These are phyloP conservation scores for Backusella sp. DNA, from an alignment of 192 early-diverging fungal genomes.

Conservation along the genomic window DNA sequence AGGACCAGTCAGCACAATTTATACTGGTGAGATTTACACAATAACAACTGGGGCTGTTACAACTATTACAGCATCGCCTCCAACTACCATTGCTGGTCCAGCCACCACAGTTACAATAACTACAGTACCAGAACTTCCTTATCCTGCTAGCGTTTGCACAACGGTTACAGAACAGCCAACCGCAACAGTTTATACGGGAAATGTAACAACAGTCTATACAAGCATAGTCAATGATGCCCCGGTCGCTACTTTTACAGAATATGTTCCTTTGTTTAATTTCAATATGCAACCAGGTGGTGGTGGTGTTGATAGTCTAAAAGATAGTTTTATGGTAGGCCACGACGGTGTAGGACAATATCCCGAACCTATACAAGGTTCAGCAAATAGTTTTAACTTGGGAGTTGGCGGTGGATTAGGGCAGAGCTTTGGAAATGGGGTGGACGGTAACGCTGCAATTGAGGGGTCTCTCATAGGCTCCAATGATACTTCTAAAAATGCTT, in stretches of 20 bases:
- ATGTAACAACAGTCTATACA: neutral
- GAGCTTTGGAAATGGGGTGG: neutral
- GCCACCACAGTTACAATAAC: neutral
- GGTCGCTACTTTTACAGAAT: neutral
- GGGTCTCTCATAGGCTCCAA: neutral
- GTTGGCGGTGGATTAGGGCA: no score
- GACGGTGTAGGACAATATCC: no score
- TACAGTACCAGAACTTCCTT: neutral
- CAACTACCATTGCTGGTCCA: neutral
- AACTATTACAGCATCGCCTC: neutral
- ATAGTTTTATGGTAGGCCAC: neutral
- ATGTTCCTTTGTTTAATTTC: neutral
- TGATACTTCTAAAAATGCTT: neutral
- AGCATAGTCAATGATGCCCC: neutral
- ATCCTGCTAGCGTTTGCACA: neutral
- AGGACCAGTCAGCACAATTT: neutral
- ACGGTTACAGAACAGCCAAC: neutral
- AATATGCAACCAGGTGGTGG: neutral
- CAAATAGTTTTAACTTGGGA: no score
- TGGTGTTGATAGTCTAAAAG: neutral
- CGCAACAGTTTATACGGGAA: neutral
- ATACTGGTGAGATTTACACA: neutral
- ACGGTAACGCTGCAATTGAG: neutral
- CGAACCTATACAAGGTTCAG: no score
- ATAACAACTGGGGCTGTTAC: neutral